Conservation (phyloP, 1,284 basidiomycete species). For the Hemileia vastatrix region DNA sequence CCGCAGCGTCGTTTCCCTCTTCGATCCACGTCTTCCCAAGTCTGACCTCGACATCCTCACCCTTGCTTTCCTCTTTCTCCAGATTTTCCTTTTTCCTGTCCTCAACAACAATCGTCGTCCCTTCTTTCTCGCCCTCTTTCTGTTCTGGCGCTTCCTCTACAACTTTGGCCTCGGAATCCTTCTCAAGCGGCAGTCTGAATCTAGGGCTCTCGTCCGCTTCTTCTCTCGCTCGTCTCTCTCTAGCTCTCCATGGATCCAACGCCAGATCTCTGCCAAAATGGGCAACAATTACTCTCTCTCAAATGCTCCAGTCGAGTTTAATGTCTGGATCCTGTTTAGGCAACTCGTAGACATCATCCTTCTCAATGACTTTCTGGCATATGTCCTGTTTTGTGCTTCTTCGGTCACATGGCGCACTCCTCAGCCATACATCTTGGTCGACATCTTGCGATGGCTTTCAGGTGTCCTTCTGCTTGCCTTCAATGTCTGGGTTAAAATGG, state of each 20-base stretch:
- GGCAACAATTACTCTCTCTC: conserved; percentile 4
- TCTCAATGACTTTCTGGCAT: conserved; percentile 90
- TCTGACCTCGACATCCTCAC: conserved; percentile 85
- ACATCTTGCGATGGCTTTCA: conserved; percentile 73
- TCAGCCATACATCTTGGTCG: conserved; percentile 71
- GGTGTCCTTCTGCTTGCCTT: conserved; percentile 79
- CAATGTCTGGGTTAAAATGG: conserved; percentile 97
- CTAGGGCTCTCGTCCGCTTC: conserved; percentile 53
- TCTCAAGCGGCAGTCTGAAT: conserved; percentile 62
- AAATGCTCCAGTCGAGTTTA: conserved; percentile 36
- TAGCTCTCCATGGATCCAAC: conserved; percentile 60
- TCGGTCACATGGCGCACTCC: conserved; percentile 40
- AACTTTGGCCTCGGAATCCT: conserved; percentile 89
- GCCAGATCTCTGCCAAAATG: conserved; percentile 30
- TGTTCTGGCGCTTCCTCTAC: conserved; percentile 85
- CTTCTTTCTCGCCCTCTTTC: conserved; percentile 78
- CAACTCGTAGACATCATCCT: conserved; percentile 90
- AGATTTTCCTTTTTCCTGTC: conserved; percentile 65
- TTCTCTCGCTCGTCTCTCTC: neutral
- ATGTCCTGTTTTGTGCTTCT: conserved; percentile 73
- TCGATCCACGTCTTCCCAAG: conserved; percentile 78
- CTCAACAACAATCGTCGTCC: conserved; percentile 50
- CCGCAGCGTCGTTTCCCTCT: conserved; percentile 83
- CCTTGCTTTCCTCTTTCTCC: conserved; percentile 63
- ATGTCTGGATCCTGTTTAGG: conserved; percentile 76